These are phyloP conservation scores for Graphilbum ipis-grandicollis DNA, from an alignment of 2,329 filamentous ascomycete genomes.

Conservation along the genomic window DNA sequence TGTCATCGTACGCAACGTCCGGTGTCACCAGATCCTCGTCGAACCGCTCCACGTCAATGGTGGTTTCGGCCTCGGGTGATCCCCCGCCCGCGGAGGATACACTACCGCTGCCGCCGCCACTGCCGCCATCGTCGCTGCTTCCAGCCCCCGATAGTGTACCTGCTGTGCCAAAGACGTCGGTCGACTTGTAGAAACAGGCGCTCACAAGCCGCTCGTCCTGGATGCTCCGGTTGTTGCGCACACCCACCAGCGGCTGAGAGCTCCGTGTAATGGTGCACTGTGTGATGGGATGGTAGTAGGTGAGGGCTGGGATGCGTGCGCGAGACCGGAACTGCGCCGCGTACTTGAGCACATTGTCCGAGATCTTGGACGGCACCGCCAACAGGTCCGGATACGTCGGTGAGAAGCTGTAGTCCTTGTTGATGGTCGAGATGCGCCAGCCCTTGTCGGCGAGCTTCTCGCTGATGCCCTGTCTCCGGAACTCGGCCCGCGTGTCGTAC, in stretches of 20 bases:
- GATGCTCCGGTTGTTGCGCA: slow-evolving; percentile 75
- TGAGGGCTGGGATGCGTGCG: slow-evolving; percentile 71
- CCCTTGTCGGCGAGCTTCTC: slow-evolving; percentile 59
- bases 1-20: slow-evolving; percentile 36
- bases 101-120: not conserved
- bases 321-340: slow-evolving; percentile 79
- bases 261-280: slow-evolving; percentile 94
- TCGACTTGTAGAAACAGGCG: slow-evolving; percentile 71
- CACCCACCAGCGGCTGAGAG: slow-evolving; percentile 77
- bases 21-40: slow-evolving; percentile 47
- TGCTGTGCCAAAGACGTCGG: slow-evolving; percentile 16
- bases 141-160: slow-evolving; percentile 14
- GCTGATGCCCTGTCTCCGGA: slow-evolving; percentile 71
- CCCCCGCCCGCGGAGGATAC: not conserved
- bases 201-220: slow-evolving; percentile 90
- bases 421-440: slow-evolving; percentile 85
- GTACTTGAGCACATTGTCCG: slow-evolving; percentile 94
- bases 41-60: slow-evolving; percentile 43
- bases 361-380: slow-evolving; percentile 74
- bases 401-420: slow-evolving; percentile 77
- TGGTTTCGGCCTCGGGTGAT: slow-evolving; percentile 13
- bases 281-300: slow-evolving; percentile 91
- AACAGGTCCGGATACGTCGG: slow-evolving; percentile 80
- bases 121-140: not conserved
- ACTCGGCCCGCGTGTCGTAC: slow-evolving; percentile 77